Percentiles rank a stretch among this genome's conserved stretches.
phyloP scores from a whole-genome alignment of 495 filamentous ascomycete species.

The Trichoderma orchidacearum region DNA sequence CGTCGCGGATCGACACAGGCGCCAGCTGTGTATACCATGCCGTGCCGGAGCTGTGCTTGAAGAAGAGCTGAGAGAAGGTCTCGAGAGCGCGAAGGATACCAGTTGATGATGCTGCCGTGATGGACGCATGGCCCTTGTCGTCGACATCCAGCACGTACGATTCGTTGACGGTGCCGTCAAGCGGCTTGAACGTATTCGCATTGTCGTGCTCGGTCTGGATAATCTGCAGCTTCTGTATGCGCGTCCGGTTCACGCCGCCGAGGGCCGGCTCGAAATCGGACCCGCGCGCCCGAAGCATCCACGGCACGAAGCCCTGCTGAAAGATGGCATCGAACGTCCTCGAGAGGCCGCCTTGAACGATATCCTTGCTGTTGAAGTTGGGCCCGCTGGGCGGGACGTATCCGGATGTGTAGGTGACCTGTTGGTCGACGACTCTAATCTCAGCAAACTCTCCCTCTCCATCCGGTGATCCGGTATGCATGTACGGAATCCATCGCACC shows the following conservation, averaged over 20 bases:
- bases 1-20: conserved; percentile 51
- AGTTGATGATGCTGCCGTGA: conserved; percentile 46
- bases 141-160: conserved; percentile 52
- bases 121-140: conserved; percentile 36
- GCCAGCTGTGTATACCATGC: conserved; percentile 51
- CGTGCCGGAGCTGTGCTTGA: conserved; percentile 38
- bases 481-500: conserved; percentile 26
- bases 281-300: conserved; percentile 55
- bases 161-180: conserved; percentile 53
- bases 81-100: conserved; percentile 55
- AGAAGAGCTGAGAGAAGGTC: conserved; percentile 68
- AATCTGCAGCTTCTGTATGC: conserved; percentile 42
- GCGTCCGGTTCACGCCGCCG: conserved; percentile 22
- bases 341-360: conserved; percentile 34
- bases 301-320: conserved; percentile 51
- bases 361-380: conserved; percentile 26
- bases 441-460: neutral
- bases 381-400: conserved; percentile 17
- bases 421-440: neutral
- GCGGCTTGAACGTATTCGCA: conserved; percentile 38
- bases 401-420: conserved; percentile 13
- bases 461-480: neutral
- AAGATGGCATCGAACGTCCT: conserved; percentile 40
- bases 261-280: conserved; percentile 46
- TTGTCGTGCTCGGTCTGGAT: conserved; percentile 42